Evolutionary conservation across 495 filamentous ascomycete species (phyloP).

Genomic region (Xylaria bambusicola): DNA sequence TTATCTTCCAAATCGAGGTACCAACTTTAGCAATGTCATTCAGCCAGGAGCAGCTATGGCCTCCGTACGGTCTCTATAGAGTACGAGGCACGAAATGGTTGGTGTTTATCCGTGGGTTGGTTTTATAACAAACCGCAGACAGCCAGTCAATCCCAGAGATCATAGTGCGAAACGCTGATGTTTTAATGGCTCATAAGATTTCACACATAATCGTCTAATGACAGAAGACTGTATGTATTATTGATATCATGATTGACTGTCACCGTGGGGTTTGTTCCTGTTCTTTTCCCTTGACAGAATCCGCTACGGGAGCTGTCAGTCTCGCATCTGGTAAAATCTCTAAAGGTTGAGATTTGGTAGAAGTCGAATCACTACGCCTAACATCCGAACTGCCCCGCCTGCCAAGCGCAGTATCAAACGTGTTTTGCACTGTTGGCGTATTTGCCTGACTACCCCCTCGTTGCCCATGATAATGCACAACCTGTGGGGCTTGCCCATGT

Average conservation of each 20-base stretch:
- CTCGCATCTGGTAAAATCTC: slow-evolving; percentile 45
- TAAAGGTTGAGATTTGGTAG: slow-evolving; percentile 27
- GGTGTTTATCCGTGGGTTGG: background rate
- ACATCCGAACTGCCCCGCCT: slow-evolving; percentile 46
- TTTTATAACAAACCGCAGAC: background rate
- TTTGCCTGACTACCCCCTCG: slow-evolving; percentile 61
- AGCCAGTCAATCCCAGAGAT: background rate
- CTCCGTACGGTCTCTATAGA: no score
- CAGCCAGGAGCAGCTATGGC: no score
- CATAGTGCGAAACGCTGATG: background rate
- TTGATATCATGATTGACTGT: background rate
- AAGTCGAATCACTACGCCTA: slow-evolving; percentile 33
- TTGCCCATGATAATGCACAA: slow-evolving; percentile 63
- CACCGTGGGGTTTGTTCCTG: slow-evolving; percentile 15
- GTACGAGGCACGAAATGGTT: background rate
- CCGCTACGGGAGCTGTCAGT: slow-evolving; percentile 27
- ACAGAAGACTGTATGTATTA: background rate
- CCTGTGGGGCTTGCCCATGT: slow-evolving; percentile 60
- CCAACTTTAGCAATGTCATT: background rate
- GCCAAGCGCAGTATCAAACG: slow-evolving; percentile 38
- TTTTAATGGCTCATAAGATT: background rate
- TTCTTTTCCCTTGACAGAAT: slow-evolving; percentile 21
- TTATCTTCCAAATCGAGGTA: background rate
- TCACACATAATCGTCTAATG: background rate
- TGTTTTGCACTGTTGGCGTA: slow-evolving; percentile 54